These are phyloP conservation scores for Orobanche coerulescens DNA, from an alignment of 257 asterid genomes.

Conservation along the genomic window DNA sequence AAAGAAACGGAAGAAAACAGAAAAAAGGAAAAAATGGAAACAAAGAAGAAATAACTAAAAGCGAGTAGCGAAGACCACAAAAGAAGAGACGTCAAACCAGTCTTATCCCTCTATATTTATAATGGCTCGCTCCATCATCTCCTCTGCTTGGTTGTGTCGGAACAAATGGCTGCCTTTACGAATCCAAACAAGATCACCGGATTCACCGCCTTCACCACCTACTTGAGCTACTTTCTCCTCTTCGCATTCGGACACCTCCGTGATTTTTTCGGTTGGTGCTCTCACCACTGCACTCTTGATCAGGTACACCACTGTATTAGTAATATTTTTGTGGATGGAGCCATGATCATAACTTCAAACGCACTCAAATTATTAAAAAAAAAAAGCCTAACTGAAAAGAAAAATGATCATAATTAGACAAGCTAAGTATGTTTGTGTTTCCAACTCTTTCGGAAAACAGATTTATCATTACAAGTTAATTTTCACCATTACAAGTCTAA, in stretches of 20 bases:
- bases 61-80: no score
- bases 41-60: no score
- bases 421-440: no score
- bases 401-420: neutral
- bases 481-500: no score
- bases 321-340: no score
- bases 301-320: conserved; percentile 23
- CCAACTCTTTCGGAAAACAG: no score
- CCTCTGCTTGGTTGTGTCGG: neutral
- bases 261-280: conserved; percentile 46
- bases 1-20: neutral
- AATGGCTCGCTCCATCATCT: neutral
- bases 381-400: no score
- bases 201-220: conserved; percentile 62
- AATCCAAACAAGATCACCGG: conserved; percentile 31
- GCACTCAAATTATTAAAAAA: no score
- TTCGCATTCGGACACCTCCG: conserved; percentile 61
- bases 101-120: no score
- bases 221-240: conserved; percentile 61
- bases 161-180: neutral
- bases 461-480: no score
- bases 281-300: conserved; percentile 29
- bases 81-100: no score
- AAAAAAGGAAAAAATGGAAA: neutral
- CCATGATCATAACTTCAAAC: no score